Conservation (phyloP, 148 eudicot species). For the Rhododendron henanense region DNA sequence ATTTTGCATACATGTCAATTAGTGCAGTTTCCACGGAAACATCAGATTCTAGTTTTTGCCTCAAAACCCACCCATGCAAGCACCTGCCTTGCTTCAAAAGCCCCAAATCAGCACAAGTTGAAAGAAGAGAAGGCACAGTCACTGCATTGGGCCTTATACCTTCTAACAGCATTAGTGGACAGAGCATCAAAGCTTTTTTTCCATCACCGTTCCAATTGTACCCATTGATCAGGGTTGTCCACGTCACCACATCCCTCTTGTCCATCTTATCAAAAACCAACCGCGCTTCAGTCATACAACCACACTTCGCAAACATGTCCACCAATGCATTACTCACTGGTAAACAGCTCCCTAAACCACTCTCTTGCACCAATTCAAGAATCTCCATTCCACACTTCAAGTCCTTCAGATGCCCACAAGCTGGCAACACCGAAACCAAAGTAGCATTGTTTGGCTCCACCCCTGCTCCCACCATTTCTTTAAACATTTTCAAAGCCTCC, state of each 20-base stretch:
- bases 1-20: constrained; percentile 70
- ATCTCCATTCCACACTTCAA: constrained; percentile 39
- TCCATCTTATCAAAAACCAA: constrained; percentile 38
- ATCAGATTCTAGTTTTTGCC: constrained; percentile 40
- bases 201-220: constrained; percentile 35
- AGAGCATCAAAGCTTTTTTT: constrained; percentile 34
- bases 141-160: constrained; percentile 56
- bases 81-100: constrained; percentile 45
- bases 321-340: constrained; percentile 52
- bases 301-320: constrained; percentile 76
- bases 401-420: constrained; percentile 47
- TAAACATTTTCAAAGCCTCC: constrained; percentile 37
- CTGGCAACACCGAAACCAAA: constrained; percentile 55
- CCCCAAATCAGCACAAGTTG: constrained; percentile 35
- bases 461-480: constrained; percentile 40
- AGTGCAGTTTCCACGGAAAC: constrained; percentile 58
- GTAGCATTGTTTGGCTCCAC: constrained; percentile 36
- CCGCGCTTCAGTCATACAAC: constrained; percentile 44
- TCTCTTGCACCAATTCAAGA: constrained; percentile 44
- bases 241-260: constrained; percentile 62
- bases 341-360: constrained; percentile 30
- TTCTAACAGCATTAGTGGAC: constrained; percentile 41
- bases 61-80: constrained; percentile 61
- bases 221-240: constrained; percentile 65
- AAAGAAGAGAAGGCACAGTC: constrained; percentile 51